Evolutionary conservation across 257 asterid genomes (phyloP), one percentile per base, ranked within the genome.

Genomic region (Linaria vulgaris): DNA sequence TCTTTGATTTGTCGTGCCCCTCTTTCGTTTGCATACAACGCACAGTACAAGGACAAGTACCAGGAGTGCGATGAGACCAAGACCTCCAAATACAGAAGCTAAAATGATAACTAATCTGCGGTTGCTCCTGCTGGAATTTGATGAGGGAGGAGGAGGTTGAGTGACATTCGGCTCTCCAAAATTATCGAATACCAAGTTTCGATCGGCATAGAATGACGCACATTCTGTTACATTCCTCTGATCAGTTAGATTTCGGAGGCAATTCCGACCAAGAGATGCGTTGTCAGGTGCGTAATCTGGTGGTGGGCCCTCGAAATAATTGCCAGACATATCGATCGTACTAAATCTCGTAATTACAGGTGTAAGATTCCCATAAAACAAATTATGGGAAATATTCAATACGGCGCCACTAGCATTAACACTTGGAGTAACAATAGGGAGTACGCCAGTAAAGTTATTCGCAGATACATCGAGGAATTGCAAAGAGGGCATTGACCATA

Each of bases 231-330:
- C n/a, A 20, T 52, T 79, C 77, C 95, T 90, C 80, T 94, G 99
- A 63, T 20, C 60, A 19, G 80, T 47, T 65, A 31, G 53, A 22
- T 81, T 82, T 62, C 50, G 83, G 60, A 94, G 95, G 81, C 99
- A 94, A 69, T 94, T 94, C 22, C 59, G 51, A 50, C 24, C 41
- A 24, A 82, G 64, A 6, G 82, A 60, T 27, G 67, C 69, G 38
- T 72, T 79, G 63, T 69, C 74, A 66, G 61, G 83, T 55, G 85
- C 95, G 66, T 78, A 78, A 68, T 23, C 66, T 3, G 95, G 96
- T 74, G 80, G 75, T 2, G 55, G 79, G 7, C 99, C 96, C 83
- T 90, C 83, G 22, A 94, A 83, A 74, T 87, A 90, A 72, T 94
- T 94, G 5, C 81, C 82, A 0, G 96, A 85, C 69, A 85, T 65